Conservation (phyloP, 495 filamentous ascomycete species). For the Talaromyces nanjingensis region DNA sequence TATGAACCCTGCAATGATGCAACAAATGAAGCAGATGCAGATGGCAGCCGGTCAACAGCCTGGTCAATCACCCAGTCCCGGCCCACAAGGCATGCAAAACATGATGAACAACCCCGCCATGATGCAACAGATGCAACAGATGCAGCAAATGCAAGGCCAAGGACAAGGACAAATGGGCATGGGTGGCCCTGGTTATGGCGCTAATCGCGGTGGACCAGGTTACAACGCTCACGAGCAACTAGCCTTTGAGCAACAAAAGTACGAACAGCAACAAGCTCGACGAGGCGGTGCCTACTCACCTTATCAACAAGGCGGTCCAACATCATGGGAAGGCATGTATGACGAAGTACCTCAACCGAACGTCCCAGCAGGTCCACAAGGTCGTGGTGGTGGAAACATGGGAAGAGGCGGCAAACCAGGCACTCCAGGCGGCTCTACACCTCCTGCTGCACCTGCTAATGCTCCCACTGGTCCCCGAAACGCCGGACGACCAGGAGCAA, state of each 20-base stretch:
- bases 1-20: conserved; percentile 79
- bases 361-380: conserved; percentile 46
- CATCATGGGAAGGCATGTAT: conserved; percentile 98
- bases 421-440: conserved; percentile 28
- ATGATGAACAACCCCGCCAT: conserved; percentile 52
- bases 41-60: conserved; percentile 45
- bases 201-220: conserved; percentile 38
- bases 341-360: conserved; percentile 92
- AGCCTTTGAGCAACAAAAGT: conserved; percentile 83
- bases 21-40: conserved; percentile 67
- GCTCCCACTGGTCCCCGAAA: conserved; percentile 97
- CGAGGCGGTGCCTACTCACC: conserved; percentile 38
- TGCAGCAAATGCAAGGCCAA: conserved; percentile 55
- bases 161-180: conserved; percentile 11
- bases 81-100: conserved; percentile 35
- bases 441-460: conserved; percentile 77
- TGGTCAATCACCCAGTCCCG: conserved; percentile 37
- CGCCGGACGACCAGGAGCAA: conserved; percentile 84
- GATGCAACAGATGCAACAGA: conserved; percentile 78
- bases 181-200: conserved; percentile 17
- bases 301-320: conserved; percentile 54
- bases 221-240: conserved; percentile 72
- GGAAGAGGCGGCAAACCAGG: conserved; percentile 39
- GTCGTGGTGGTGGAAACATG: conserved; percentile 44
- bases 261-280: conserved; percentile 63